Conservation (phyloP, 2,329 filamentous ascomycete species). For the Didymellaceae sp. region DNA sequence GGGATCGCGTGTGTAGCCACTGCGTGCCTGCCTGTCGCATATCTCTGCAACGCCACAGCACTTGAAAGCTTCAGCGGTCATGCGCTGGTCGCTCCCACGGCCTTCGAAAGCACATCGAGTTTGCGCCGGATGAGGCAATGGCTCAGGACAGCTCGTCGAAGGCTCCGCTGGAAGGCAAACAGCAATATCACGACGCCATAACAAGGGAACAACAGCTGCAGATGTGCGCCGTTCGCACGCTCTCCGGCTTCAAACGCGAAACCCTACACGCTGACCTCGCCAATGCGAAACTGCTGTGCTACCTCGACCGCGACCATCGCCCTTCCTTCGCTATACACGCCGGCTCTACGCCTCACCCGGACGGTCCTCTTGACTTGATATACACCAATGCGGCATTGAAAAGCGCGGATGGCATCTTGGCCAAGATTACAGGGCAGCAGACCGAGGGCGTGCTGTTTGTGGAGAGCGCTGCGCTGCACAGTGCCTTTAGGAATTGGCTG, state of each 20-base stretch:
- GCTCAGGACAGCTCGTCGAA: neutral
- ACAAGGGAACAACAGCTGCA: constrained; percentile 12
- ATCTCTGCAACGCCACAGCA: neutral
- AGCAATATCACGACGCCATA: constrained; percentile 15
- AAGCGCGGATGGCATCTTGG: constrained; percentile 23
- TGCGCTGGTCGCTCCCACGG: neutral
- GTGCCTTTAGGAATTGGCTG: constrained; percentile 39
- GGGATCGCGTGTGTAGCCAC: neutral
- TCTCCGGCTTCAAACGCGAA: constrained; percentile 14
- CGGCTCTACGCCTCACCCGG: constrained; percentile 6
- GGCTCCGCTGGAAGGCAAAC: neutral
- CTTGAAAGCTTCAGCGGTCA: neutral
- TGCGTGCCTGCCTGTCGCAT: neutral
- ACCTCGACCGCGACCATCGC: constrained; percentile 33
- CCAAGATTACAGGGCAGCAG: constrained; percentile 26
- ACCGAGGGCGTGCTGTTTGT: constrained; percentile 22
- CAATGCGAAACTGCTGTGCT: constrained; percentile 26
- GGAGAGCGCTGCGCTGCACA: constrained; percentile 22
- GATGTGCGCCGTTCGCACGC: constrained; percentile 13
- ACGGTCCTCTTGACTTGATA: constrained; percentile 24
- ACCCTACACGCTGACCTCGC: constrained; percentile 12
- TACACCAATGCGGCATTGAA: constrained; percentile 38
- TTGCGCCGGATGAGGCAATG: constrained; percentile 8
- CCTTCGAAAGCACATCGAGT: neutral
- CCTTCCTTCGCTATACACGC: constrained; percentile 34